Evolutionary conservation across 352 stramenopile species (phyloP).

Genomic region (Phytophthora capsici): DNA sequence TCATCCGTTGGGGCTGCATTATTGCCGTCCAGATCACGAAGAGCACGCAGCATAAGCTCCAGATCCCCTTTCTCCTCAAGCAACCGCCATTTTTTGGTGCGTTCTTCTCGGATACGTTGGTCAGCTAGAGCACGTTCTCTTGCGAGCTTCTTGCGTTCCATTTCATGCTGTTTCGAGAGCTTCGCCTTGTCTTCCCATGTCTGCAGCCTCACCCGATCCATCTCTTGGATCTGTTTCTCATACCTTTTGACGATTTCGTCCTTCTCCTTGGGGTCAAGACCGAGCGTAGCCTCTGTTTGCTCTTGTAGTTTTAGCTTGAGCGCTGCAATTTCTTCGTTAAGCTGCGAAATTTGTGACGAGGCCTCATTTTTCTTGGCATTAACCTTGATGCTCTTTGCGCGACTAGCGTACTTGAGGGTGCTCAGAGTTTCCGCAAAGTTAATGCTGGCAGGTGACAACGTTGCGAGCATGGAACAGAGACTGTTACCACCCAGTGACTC

Average conservation of each 20-base stretch:
- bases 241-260: slow-evolving; percentile 89
- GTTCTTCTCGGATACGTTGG: slow-evolving; percentile 82
- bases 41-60: slow-evolving; percentile 78
- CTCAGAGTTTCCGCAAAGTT: slow-evolving; percentile 96
- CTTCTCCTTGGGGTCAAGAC: slow-evolving; percentile 85
- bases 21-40: slow-evolving; percentile 68
- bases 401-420: slow-evolving; percentile 95
- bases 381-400: slow-evolving; percentile 95
- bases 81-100: slow-evolving; percentile 84
- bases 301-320: slow-evolving; percentile 89
- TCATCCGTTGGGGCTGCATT: slow-evolving; percentile 36
- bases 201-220: slow-evolving; percentile 83
- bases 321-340: slow-evolving; percentile 91
- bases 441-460: slow-evolving; percentile 93
- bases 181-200: slow-evolving; percentile 91
- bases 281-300: slow-evolving; percentile 67
- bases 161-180: slow-evolving; percentile 86
- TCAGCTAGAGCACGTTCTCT: slow-evolving; percentile 83
- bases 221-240: slow-evolving; percentile 91
- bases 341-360: slow-evolving; percentile 87
- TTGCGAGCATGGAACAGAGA: slow-evolving; percentile 96
- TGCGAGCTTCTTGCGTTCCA: slow-evolving; percentile 82
- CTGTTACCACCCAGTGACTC: slow-evolving; percentile 94
- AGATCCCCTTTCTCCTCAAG: slow-evolving; percentile 86
- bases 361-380: slow-evolving; percentile 94